Conservation (phyloP, 1,284 basidiomycete genomes). For the Anthracocystis panici-leucophaei region DNA sequence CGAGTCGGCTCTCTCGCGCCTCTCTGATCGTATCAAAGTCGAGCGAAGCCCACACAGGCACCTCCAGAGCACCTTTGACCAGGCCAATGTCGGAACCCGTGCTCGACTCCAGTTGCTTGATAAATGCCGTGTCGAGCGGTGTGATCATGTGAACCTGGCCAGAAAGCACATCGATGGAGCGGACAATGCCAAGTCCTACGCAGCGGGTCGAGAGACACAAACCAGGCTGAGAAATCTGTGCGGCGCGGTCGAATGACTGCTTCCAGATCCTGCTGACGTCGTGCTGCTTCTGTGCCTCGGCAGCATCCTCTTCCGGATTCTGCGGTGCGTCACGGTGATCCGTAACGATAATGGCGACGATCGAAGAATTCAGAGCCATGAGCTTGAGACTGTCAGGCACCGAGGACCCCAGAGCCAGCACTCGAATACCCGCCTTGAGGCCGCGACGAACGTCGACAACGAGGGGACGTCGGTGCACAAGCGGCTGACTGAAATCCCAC, state of each 20-base stretch:
- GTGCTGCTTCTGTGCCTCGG: neutral
- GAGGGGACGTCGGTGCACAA: constrained; percentile 72
- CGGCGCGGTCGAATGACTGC: constrained; percentile 31
- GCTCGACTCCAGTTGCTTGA: constrained; percentile 49
- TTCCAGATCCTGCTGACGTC: constrained; percentile 28
- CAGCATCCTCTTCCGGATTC: neutral
- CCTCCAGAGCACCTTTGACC: constrained; percentile 86
- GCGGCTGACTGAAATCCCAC: constrained; percentile 80
- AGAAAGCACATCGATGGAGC: constrained; percentile 51
- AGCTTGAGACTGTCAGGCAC: constrained; percentile 56
- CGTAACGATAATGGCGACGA: constrained; percentile 74
- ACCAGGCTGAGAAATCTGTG: constrained; percentile 3
- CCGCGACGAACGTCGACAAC: constrained; percentile 74
- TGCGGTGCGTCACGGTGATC: constrained; percentile 5
- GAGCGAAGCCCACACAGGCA: constrained; percentile 87
- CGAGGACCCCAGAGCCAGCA: constrained; percentile 51
- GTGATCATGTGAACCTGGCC: constrained; percentile 58
- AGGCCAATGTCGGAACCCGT: constrained; percentile 76
- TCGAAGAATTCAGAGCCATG: constrained; percentile 81
- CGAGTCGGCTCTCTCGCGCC: constrained; percentile 38
- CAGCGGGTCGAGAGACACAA: constrained; percentile 23
- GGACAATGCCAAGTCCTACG: constrained; percentile 59
- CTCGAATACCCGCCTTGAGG: constrained; percentile 75
- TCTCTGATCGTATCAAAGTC: constrained; percentile 74
- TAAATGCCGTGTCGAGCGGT: constrained; percentile 73